These are phyloP conservation scores for Penicillium italicum DNA, from an alignment of 2,329 filamentous ascomycete genomes.

Conservation along the genomic window DNA sequence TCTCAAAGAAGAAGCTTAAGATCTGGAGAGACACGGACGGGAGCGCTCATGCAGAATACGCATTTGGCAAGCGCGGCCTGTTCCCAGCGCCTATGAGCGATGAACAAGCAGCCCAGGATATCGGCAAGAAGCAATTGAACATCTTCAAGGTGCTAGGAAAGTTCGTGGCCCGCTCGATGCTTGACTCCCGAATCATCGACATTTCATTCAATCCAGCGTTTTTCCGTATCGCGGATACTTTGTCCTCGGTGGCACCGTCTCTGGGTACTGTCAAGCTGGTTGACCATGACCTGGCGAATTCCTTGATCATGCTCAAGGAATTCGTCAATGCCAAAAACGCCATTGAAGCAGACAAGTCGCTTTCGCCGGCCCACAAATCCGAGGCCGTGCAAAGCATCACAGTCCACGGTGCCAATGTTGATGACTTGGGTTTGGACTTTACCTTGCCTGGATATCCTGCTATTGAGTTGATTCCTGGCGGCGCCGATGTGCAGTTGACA, in stretches of 20 bases:
- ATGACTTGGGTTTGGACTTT: slow-evolving; percentile 89
- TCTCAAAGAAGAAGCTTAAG: slow-evolving; percentile 94
- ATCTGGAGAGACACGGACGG: slow-evolving; percentile 92
- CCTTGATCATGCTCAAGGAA: slow-evolving; percentile 79
- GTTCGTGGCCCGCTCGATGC: slow-evolving; percentile 96
- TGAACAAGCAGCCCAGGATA: slow-evolving; percentile 67
- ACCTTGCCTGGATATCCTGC: slow-evolving; percentile 86
- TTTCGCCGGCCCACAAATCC: slow-evolving; percentile 68
- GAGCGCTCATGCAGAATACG: slow-evolving; percentile 70
- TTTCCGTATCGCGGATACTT: slow-evolving; percentile 82
- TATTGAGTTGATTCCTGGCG: slow-evolving; percentile 76
- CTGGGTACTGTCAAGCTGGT: slow-evolving; percentile 86
- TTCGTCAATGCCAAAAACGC: slow-evolving; percentile 79
- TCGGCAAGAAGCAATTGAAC: slow-evolving; percentile 82
- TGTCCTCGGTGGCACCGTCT: slow-evolving; percentile 68
- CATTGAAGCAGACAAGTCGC: slow-evolving; percentile 67
- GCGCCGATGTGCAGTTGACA: slow-evolving; percentile 70
- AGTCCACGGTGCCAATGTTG: slow-evolving; percentile 72
- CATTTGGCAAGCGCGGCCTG: slow-evolving; percentile 76
- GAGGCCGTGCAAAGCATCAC: slow-evolving; percentile 65
- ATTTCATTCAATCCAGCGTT: slow-evolving; percentile 96
- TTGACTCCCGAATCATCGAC: slow-evolving; percentile 96
- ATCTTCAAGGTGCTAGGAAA: slow-evolving; percentile 93
- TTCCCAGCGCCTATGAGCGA: slow-evolving; percentile 89
- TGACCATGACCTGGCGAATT: slow-evolving; percentile 79